phyloP scores from a whole-genome alignment of 345 rosid genomes.

The Excoecaria agallocha region DNA sequence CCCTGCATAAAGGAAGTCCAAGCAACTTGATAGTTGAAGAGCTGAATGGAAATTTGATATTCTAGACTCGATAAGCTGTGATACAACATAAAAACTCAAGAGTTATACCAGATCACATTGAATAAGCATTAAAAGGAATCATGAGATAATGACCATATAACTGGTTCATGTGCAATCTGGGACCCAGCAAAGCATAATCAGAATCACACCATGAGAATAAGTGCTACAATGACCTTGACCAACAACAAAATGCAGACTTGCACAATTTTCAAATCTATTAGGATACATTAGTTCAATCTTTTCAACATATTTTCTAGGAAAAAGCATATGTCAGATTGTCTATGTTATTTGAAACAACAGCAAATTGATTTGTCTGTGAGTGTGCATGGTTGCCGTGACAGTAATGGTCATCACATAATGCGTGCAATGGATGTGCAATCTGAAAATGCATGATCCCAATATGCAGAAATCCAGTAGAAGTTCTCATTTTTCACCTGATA shows the following conservation, averaged over 20 bases:
- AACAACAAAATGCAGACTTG: no score
- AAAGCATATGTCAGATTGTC: not conserved
- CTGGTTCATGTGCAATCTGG: no score
- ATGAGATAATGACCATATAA: not conserved
- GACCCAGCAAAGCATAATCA: not conserved
- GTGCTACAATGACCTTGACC: no score
- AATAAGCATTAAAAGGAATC: not conserved
- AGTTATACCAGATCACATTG: not conserved
- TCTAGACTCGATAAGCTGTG: constrained; percentile 87
- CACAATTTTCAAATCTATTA: not conserved
- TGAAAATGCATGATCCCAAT: not conserved
- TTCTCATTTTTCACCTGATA: constrained; percentile 62
- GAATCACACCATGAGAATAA: no score
- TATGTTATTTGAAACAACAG: not conserved
- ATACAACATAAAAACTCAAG: constrained; percentile 3
- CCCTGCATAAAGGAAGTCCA: constrained; percentile 55
- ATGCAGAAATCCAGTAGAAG: not conserved
- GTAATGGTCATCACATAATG: not conserved
- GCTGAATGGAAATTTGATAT: constrained; percentile 64
- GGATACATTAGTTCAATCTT: not conserved
- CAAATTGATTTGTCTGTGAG: not conserved
- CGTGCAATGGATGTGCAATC: no score
- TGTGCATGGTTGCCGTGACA: not conserved
- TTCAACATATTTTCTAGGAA: not conserved
- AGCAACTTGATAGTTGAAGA: constrained; percentile 61